A percentile compares a stretch with the other conserved stretches of the same genome.
Conservation (phyloP, 2,329 filamentous ascomycete species). For the Microsporum audouinii region DNA sequence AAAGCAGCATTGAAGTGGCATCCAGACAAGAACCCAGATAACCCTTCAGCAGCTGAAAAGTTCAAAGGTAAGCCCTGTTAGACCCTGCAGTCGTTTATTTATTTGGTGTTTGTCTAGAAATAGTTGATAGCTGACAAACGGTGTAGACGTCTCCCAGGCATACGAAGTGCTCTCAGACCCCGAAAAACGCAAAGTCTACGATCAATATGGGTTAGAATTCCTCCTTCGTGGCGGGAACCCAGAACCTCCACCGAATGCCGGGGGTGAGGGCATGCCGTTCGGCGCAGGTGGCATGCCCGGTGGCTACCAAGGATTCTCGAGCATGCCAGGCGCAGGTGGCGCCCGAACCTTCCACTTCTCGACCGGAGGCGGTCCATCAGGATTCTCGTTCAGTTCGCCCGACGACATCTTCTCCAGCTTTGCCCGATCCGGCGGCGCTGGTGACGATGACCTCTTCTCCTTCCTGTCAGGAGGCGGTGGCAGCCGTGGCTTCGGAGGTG, state of each 20-base stretch:
- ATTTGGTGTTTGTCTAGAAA: neutral
- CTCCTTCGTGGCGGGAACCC: slow-evolving; percentile 69
- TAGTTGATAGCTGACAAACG: slow-evolving; percentile 12
- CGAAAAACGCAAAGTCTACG: slow-evolving; percentile 91
- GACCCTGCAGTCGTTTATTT: neutral
- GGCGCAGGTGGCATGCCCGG: slow-evolving; percentile 43
- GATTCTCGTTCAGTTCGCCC: slow-evolving; percentile 75
- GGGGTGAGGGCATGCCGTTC: slow-evolving; percentile 25
- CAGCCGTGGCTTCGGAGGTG: slow-evolving; percentile 31
- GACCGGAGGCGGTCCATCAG: slow-evolving; percentile 41
- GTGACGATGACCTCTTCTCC: slow-evolving; percentile 47
- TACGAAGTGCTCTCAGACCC: slow-evolving; percentile 97
- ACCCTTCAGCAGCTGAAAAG: slow-evolving; percentile 72
- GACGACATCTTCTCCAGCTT: slow-evolving; percentile 81
- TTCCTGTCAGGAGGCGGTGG: slow-evolving; percentile 39
- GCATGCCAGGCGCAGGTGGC: slow-evolving; percentile 40
- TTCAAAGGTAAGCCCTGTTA: slow-evolving; percentile 57
- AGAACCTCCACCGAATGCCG: slow-evolving; percentile 47
- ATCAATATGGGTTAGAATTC: slow-evolving; percentile 89
- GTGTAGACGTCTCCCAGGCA: slow-evolving; percentile 74
- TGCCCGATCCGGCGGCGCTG: slow-evolving; percentile 48
- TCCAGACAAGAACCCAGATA: slow-evolving; percentile 96
- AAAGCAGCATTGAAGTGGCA: slow-evolving; percentile 87
- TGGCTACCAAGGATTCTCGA: slow-evolving; percentile 39
- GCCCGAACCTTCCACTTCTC: slow-evolving; percentile 38